Percentiles rank a stretch among this genome's conserved stretches.
Evolutionary conservation across 2,329 filamentous ascomycete genomes (phyloP).

Genomic region (Sclerotinia sclerotiorum): DNA sequence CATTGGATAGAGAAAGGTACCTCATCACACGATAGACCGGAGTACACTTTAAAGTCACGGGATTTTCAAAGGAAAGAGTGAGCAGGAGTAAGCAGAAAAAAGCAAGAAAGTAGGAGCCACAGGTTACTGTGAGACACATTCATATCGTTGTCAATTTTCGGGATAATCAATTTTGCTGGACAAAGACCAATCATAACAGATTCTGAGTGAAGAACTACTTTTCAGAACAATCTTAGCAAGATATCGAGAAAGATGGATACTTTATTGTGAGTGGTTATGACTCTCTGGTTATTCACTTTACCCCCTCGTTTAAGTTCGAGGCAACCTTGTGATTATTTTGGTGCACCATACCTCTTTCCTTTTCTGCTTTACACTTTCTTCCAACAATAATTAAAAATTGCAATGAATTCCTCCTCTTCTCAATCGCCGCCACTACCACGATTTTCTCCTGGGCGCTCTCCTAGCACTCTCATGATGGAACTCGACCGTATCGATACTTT

Average conservation of each 20-base stretch:
- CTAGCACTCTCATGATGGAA: not conserved
- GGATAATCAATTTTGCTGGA: not conserved
- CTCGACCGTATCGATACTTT: not conserved
- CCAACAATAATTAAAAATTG: not conserved
- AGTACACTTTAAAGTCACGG: not conserved
- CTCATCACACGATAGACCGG: not conserved
- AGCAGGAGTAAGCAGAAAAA: not conserved
- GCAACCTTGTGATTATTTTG: not conserved
- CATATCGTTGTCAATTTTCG: not conserved
- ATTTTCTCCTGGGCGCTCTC: not conserved
- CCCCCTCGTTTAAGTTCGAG: not conserved
- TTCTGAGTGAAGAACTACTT: not conserved
- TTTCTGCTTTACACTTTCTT: not conserved
- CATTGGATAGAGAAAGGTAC: not conserved
- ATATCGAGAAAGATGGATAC: constrained; percentile 19
- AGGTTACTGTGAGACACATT: not conserved
- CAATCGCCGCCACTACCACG: not conserved
- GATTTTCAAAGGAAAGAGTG: not conserved
- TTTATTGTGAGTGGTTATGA: constrained; percentile 19
- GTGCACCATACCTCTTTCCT: not conserved
- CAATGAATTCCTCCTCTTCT: not conserved
- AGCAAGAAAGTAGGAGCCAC: not conserved
- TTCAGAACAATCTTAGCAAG: not conserved
- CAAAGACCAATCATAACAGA: not conserved
- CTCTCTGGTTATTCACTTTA: not conserved